Base-by-base conservation (phyloP, 305 asterid genomes). In the Fraxinus xanthoxyloides region DNA sequence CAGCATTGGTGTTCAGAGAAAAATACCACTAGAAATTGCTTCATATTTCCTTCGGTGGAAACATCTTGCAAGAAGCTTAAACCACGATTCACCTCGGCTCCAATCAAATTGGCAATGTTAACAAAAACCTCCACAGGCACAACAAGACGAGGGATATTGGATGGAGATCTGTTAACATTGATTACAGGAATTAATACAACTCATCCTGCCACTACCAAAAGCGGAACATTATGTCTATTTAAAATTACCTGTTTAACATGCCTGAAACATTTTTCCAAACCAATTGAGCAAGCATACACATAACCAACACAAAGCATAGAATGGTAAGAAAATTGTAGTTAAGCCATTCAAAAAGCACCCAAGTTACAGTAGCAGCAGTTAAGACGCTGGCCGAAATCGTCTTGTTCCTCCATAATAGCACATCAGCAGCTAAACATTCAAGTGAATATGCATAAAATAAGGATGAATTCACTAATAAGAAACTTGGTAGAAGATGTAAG, bases 291-390 rank as follows among this genome's bases (percentile, higher is more conserved):
- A 94, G 26, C 89, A 94, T 78, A 23, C 84, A 91, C 48, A 91
- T 10, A 83, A 84, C 82, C 32, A 94, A 87, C 82, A 79, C 91
- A 46, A 92, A 89, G 88, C 92, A 87, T 61, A 88, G 0, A 34
- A 94, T 91, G 13, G 97, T 59, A 63, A 94, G 93, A 80, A 94
- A 89, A 81, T 93, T 84, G 86, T 92, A 92, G 77, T 94, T 89
- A 17, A 94, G 94, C 98, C 97, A 95, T 84, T 95, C 98, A 28
- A 95, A 93, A 43, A 95, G 89, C 87, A 93, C 87, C 98, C 98
- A 95, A 67, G 89, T 81, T 24, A 83, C 75, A 6, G 98, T 92
- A 38, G 98, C 94, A 75, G 88, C 90, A 31, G 88, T 79, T 75
- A 94, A 85, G 80, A 88, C 87, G 65, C 98, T 86, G 32, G 94